Evolutionary conservation across 306 rosid species (phyloP).

Genomic region (Cotoneaster glaucophyllus): DNA sequence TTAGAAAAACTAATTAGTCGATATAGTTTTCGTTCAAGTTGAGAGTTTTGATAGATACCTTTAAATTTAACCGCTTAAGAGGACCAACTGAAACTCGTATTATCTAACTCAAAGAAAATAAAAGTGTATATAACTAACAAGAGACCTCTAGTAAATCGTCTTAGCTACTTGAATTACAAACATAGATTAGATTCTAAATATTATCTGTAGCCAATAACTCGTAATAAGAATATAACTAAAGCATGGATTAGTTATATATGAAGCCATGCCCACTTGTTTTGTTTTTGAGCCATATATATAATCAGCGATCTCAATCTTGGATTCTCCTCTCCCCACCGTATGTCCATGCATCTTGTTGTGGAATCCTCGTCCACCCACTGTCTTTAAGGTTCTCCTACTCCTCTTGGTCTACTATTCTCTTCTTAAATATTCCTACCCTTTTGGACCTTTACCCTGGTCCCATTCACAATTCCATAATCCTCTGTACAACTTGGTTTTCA

Average conservation of each 20-base stretch:
- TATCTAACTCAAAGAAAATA: too few species aligned
- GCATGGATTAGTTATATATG: neutral
- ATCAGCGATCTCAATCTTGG: neutral
- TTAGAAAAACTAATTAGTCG: too few species aligned
- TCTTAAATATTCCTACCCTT: neutral
- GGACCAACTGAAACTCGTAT: too few species aligned
- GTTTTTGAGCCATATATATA: neutral
- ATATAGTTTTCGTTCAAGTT: too few species aligned
- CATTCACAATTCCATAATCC: neutral
- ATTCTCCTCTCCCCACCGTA: neutral
- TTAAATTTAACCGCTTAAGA: too few species aligned
- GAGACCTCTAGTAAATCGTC: too few species aligned
- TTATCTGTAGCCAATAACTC: too few species aligned
- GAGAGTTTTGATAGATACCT: too few species aligned
- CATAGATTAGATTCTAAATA: too few species aligned
- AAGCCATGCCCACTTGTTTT: neutral
- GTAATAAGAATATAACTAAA: neutral
- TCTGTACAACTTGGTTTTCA: neutral
- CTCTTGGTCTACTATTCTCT: too few species aligned
- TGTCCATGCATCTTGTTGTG: neutral
- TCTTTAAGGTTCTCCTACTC: neutral
- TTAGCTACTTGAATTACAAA: too few species aligned
- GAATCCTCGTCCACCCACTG: conserved; percentile 22
- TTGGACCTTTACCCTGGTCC: neutral
- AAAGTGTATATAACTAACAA: too few species aligned